phyloP scores from a whole-genome alignment of 768 basidiomycete species.

The Phlebiopsis gigantea region DNA sequence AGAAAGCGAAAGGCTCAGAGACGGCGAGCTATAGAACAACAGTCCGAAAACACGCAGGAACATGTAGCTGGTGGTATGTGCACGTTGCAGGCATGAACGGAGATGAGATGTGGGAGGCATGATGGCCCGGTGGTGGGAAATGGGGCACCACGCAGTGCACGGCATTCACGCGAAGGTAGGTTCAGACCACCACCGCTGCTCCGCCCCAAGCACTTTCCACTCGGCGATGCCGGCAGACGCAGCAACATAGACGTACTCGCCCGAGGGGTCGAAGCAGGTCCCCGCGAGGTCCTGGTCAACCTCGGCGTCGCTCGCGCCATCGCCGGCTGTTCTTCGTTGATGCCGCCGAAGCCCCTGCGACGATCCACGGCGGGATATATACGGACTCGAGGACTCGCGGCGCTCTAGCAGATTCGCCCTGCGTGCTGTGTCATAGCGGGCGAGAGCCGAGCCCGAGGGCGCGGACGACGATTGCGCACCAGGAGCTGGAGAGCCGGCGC shows the following conservation, averaged over 20 bases:
- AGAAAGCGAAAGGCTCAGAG: background rate
- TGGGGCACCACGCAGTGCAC: too few relatives aligned
- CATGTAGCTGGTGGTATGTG: background rate
- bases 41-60: background rate
- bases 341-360: constrained; percentile 7
- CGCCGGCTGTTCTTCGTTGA: constrained; percentile 9
- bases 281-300: constrained; percentile 60
- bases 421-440: constrained; percentile 18
- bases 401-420: constrained; percentile 20
- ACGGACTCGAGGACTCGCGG: constrained; percentile 21
- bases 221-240: constrained; percentile 64
- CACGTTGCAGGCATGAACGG: background rate
- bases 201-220: constrained; percentile 68
- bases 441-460: background rate
- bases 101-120: background rate
- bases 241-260: constrained; percentile 64
- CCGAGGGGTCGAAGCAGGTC: constrained; percentile 66
- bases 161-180: constrained; percentile 35
- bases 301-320: constrained; percentile 8
- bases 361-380: constrained; percentile 12
- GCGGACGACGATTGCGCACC: constrained; percentile 15
- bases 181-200: constrained; percentile 69
- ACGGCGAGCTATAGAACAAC: background rate
- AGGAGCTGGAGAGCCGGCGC: constrained; percentile 35
- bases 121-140: too few relatives aligned